Percentiles rank a stretch among this genome's conserved stretches.
phyloP scores from a whole-genome alignment of 495 filamentous ascomycete genomes.

The Hyaloscypha bicolor region DNA sequence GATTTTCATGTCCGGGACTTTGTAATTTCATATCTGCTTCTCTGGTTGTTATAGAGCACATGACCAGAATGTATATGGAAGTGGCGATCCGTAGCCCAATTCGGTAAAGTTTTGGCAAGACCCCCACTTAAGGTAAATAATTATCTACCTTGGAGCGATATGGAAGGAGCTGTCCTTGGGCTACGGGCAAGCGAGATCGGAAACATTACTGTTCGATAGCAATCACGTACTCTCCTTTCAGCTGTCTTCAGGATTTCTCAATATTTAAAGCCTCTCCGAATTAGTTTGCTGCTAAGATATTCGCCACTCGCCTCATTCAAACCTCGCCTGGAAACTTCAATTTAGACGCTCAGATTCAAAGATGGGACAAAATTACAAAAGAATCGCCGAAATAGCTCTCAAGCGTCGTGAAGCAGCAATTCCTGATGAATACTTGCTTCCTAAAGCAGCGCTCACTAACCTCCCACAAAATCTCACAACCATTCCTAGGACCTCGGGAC shows the following conservation, averaged over 20 bases:
- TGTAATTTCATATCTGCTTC: not conserved
- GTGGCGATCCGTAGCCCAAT: not conserved
- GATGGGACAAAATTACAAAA: slow-evolving; percentile 35
- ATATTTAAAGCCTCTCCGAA: not conserved
- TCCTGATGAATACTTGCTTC: slow-evolving; percentile 32
- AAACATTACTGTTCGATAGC: not conserved
- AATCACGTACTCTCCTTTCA: not conserved
- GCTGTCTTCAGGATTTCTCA: not conserved
- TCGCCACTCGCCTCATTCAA: not conserved
- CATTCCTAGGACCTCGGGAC: slow-evolving; percentile 27
- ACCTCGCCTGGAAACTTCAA: not conserved
- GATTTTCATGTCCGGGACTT: not conserved
- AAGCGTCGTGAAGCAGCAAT: slow-evolving; percentile 32
- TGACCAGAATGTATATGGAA: not conserved
- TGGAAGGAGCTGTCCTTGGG: not conserved
- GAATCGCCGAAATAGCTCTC: slow-evolving; percentile 31
- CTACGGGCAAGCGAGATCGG: not conserved
- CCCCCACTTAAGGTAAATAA: slow-evolving; percentile 1
- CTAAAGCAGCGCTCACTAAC: slow-evolving; percentile 19
- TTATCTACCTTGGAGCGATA: not conserved
- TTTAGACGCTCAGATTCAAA: not conserved
- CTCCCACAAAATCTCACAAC: slow-evolving; percentile 32
- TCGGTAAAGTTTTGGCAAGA: not conserved
- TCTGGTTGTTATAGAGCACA: not conserved
- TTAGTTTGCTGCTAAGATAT: not conserved